A percentile compares a stretch with the other conserved stretches of the same genome.
Conservation (phyloP, 306 rosid species). For the cucumber (Cucumis sativus) region Cucumber_9930_V3 NC_026660.2:9654001-9654500, state of each 20-base stretch:
- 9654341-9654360: background rate
- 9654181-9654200: slow-evolving; percentile 4
- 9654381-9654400: background rate
- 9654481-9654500: background rate
- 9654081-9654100: background rate
- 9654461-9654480: background rate
- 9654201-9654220: background rate
- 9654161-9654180: background rate
- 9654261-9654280: background rate
- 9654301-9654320: background rate
- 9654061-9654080: background rate
- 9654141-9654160: background rate
- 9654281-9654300: background rate
- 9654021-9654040: background rate
- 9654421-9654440: background rate
- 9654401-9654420: background rate
- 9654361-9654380: background rate
- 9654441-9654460: background rate
- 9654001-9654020: too few relatives aligned
- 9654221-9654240: background rate
- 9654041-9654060: background rate
- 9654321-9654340: background rate
- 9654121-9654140: background rate
- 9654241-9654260: background rate
- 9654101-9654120: background rate